phyloP scores from a whole-genome alignment of 139 green algal species.

The Diplosphaera chodatii region DNA sequence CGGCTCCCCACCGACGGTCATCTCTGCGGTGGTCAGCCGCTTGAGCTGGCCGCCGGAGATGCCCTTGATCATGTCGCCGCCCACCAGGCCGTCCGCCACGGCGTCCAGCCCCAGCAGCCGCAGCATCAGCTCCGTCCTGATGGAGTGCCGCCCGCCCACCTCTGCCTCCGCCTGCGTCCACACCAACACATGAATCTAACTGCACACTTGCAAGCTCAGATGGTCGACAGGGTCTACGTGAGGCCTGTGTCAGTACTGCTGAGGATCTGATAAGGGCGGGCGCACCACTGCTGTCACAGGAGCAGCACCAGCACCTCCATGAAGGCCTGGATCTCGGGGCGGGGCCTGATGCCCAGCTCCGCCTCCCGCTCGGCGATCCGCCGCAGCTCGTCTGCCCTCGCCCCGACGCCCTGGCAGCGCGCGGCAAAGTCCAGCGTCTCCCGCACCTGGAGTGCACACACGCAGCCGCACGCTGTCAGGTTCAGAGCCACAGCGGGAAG shows the following conservation, averaged over 20 bases:
- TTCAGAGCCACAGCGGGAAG: no score
- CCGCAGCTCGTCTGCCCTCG: slow-evolving; percentile 8
- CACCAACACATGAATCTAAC: no score
- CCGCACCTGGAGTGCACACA: slow-evolving; percentile 6
- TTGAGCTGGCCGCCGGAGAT: slow-evolving; percentile 51
- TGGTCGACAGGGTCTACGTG: no score
- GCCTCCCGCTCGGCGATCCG: slow-evolving; percentile 16
- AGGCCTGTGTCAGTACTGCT: no score
- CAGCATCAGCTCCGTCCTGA: slow-evolving; percentile 26
- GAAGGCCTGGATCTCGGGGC: slow-evolving; percentile 15
- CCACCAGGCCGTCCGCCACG: slow-evolving; percentile 46
- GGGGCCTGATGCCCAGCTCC: slow-evolving; percentile 10
- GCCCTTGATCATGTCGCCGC: slow-evolving; percentile 44
- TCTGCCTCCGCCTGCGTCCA: background rate
- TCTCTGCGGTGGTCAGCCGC: slow-evolving; percentile 48
- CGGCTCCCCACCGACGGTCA: slow-evolving; percentile 42
- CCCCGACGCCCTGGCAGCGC: slow-evolving; percentile 13
- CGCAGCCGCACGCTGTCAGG: no score
- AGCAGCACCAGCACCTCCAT: slow-evolving; percentile 1
- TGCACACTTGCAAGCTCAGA: no score
- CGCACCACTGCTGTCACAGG: no score
- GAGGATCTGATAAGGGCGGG: no score
- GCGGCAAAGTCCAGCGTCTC: slow-evolving; percentile 46
- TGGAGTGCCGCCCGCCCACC: background rate
- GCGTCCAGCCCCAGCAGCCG: slow-evolving; percentile 37